phyloP scores from a whole-genome alignment of 345 rosid species.

The Streptanthus diversifolius region DNA sequence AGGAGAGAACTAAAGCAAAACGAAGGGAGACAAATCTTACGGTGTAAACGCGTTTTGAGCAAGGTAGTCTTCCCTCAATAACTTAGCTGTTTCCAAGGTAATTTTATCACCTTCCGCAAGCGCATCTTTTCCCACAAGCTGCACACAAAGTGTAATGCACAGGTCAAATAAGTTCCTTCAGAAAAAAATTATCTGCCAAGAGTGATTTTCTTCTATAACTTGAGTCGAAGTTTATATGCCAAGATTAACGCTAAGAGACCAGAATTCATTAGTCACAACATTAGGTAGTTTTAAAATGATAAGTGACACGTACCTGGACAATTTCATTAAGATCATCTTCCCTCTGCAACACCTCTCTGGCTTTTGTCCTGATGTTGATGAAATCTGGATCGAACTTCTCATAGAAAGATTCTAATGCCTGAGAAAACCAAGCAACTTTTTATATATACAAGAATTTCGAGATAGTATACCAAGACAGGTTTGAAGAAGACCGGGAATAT shows the following conservation, averaged over 20 bases:
- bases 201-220: background rate
- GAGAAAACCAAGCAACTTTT: slow-evolving; percentile 16
- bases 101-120: slow-evolving; percentile 95
- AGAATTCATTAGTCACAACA: background rate
- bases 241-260: background rate
- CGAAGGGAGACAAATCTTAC: slow-evolving; percentile 44
- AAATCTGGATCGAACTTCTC: slow-evolving; percentile 97
- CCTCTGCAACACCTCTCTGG: slow-evolving; percentile 98
- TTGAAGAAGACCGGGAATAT: background rate
- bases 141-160: slow-evolving; percentile 25
- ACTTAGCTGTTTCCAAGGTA: slow-evolving; percentile 94
- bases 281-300: background rate
- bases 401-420: slow-evolving; percentile 98
- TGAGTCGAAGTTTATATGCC: background rate
- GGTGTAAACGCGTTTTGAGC: slow-evolving; percentile 99
- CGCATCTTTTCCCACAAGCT: slow-evolving; percentile 99
- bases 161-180: slow-evolving; percentile 7
- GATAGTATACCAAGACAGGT: background rate
- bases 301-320: slow-evolving; percentile 67
- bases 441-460: background rate
- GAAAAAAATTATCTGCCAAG: background rate
- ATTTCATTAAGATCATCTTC: slow-evolving; percentile 99
- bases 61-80: slow-evolving; percentile 97
- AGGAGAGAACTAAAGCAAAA: background rate
- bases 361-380: slow-evolving; percentile 97